Evolutionary conservation across 1,284 basidiomycete species (phyloP), one percentile per base, ranked within the genome.

Genomic region (Pulveroboletus sp.): DNA sequence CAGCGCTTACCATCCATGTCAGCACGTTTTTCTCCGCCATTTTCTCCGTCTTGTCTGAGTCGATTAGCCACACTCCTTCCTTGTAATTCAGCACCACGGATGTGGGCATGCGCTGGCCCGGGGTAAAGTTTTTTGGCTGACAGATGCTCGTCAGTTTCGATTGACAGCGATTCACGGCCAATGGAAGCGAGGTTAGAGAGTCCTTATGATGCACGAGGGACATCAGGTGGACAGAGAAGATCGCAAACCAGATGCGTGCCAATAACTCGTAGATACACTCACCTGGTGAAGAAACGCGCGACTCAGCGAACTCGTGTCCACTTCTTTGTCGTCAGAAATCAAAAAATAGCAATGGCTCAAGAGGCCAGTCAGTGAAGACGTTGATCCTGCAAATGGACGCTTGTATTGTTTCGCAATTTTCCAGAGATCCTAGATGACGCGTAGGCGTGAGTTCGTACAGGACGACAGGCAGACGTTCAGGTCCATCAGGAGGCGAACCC

Each of bases 281-380:
- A 91, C 91, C 73, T 89, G 80, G n/a, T 75, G 69, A 4, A 70
- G 64, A 65, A 93, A 96, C 4, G 78, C 75, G 10, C 73, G 67
- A 60, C 86, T 89, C 25, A 94, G 68, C 7, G 74, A 75, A 4
- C 77, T 74, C 2, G 81, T 80, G 64, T 93, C 83, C 17, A 92
- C 79, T 0, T 74, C 72, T 62, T 83, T 87, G 61, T 87, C 81
- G 1, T 80, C 80, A 28, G 86, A 86, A 31, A 95, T 77, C 3
- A 94, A 78, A 68, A 94, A 94, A 72, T 98, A 98, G 40, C 96
- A 86, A 56, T 98, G 95, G 49, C 85, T 83, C 38, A 98, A 78
- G 57, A 96, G 83, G 33, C 89, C 86, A 0, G 92, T 91, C 58
- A 97, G 75, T 12, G 93, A 96, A n/a, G 94, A 96, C 0, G 96